Percentiles rank a stretch among this genome's conserved stretches.
Evolutionary conservation across 352 stramenopile genomes (phyloP).

Genomic region (Phytophthora pseudosyringae): DNA sequence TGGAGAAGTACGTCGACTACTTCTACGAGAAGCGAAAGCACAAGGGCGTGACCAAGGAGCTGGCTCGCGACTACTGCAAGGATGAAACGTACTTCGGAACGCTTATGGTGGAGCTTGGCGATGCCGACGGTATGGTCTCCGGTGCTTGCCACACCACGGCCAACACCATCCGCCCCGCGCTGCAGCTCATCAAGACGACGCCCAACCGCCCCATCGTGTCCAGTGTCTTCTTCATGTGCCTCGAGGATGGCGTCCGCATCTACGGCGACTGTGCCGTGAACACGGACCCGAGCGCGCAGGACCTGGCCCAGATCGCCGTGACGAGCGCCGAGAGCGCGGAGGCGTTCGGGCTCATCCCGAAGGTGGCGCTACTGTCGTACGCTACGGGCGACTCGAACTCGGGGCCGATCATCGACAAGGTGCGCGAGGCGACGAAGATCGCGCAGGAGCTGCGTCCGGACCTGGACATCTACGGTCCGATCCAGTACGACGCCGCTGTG

Average conservation of each 20-base stretch:
- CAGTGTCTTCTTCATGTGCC: constrained; percentile 90
- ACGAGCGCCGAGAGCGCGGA: constrained; percentile 78
- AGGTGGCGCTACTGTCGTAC: constrained; percentile 87
- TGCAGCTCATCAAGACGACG: constrained; percentile 89
- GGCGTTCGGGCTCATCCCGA: constrained; percentile 81
- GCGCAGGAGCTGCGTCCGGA: constrained; percentile 71
- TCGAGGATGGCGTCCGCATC: constrained; percentile 80
- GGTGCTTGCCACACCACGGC: constrained; percentile 85
- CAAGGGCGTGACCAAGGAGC: constrained; percentile 75
- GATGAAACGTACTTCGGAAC: constrained; percentile 88
- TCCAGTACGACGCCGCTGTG: constrained; percentile 89
- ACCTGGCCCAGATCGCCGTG: constrained; percentile 85
- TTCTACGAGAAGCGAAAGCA: constrained; percentile 86
- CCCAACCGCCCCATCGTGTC: constrained; percentile 74
- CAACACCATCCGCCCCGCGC: constrained; percentile 88
- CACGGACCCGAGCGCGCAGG: constrained; percentile 70
- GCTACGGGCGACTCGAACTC: constrained; percentile 82
- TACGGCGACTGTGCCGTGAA: constrained; percentile 91
- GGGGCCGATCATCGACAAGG: constrained; percentile 86
- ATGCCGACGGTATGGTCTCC: constrained; percentile 88
- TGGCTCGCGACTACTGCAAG: constrained; percentile 58
- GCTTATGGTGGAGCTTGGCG: constrained; percentile 84
- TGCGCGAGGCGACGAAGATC: constrained; percentile 78
- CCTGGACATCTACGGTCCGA: constrained; percentile 85
- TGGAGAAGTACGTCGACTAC: constrained; percentile 62